Base-by-base conservation (phyloP, 116 monocot species). In the Phalaenopsis hybrid region DNA sequence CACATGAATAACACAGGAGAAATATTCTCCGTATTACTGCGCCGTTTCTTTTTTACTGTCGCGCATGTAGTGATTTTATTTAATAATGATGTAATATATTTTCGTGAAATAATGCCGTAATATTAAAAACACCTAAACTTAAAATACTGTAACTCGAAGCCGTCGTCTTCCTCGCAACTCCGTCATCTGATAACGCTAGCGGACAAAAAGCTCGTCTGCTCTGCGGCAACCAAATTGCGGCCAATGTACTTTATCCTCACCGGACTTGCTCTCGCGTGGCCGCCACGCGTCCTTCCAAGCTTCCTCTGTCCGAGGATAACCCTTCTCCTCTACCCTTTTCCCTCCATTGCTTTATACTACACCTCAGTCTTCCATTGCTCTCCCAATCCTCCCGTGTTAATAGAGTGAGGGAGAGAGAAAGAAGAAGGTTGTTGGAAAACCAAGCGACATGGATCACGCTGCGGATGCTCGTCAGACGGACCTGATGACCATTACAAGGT, bases 401-500 rank as follows among this genome's bases (percentile, higher is more conserved):
- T 8, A 44, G 17, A 37, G 4, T 1, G 46, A 48, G 21, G 48
- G 20, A 4, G 3, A 49, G 76, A 5, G 12, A 16, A 31, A 31
- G 41, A 15, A 43, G 37, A 73, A 25, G 3, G 31, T 5, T 20
- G 23, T 44, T 46, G 46, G 46, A 31, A 81, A 70, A 49, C 81
- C 81, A 51, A 81, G 23, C 52, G 44, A 16, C 57, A 94, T 98
- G 98, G 93, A 98, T 89, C 95, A 92, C 87, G 89, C 81, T 21
- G 95, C 93, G 74, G 93, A 93, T 5, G 93, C 98, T n/a, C 77
- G 81, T 28, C 89, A 92, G 77, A 98, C 98, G 79, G 98, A 98
- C 78, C 86, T 98, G 87, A 98, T 98, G 98, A 98, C 98, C 77
- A 88, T 98, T 31, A 93, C 93, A 63, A 80, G 98, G 82, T 79